Conservation (phyloP, 139 green algal genomes). For the Chlorella vulgaris region DNA sequence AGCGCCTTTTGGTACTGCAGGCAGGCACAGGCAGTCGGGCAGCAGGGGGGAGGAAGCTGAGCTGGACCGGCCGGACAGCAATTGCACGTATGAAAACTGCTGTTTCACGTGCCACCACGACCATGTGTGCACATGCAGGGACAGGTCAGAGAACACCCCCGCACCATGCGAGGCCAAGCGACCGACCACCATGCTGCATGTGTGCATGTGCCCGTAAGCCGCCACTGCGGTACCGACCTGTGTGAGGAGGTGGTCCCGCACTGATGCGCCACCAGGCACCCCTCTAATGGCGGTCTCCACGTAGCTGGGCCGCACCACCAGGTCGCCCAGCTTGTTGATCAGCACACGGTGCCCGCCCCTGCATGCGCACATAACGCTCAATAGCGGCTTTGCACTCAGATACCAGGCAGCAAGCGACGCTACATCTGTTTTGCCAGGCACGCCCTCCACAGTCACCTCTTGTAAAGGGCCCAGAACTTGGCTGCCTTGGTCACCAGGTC, state of each 20-base stretch:
- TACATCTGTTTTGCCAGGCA: no score
- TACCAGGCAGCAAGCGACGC: no score
- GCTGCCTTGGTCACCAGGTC: slow-evolving; percentile 42
- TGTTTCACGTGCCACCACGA: no score
- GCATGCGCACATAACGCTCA: no score
- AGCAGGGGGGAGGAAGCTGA: no score
- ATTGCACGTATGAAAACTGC: no score
- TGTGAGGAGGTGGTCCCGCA: slow-evolving; percentile 45
- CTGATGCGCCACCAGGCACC: slow-evolving; percentile 1
- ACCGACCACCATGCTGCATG: no score
- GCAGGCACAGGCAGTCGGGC: neutral
- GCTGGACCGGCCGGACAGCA: no score
- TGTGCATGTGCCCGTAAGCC: no score
- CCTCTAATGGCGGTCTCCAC: slow-evolving; percentile 34
- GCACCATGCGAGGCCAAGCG: neutral
- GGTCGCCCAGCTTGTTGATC: slow-evolving; percentile 52
- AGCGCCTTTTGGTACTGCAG: slow-evolving; percentile 32
- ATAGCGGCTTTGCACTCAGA: no score
- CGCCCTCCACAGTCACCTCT: no score
- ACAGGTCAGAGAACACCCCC: no score
- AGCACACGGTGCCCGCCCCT: slow-evolving; percentile 50
- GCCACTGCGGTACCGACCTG: neutral
- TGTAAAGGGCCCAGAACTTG: slow-evolving; percentile 56
- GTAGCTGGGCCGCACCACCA: slow-evolving; percentile 51
- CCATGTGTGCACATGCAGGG: neutral